Conservation (phyloP, 2,329 filamentous ascomycete genomes). For the Fusarium anguioides region DNA sequence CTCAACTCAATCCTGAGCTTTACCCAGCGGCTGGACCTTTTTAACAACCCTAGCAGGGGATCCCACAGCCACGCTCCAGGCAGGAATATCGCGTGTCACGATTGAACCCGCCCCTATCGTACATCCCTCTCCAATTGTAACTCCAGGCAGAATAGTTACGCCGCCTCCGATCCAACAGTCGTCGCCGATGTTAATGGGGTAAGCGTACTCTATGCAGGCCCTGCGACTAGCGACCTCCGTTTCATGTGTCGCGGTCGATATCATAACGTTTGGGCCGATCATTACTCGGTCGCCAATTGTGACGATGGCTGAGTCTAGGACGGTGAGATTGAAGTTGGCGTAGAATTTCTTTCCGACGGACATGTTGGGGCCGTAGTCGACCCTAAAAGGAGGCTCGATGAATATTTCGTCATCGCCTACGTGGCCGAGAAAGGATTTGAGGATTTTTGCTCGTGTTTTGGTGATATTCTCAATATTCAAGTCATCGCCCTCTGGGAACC, state of each 20-base stretch:
- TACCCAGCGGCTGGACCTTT: slow-evolving; percentile 3
- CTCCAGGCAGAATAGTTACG: slow-evolving; percentile 79
- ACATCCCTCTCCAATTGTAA: slow-evolving; percentile 79
- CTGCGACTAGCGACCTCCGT: slow-evolving; percentile 59
- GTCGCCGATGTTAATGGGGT: slow-evolving; percentile 59
- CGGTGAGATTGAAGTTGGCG: slow-evolving; percentile 62
- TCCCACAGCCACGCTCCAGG: slow-evolving; percentile 52
- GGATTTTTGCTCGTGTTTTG: slow-evolving; percentile 48
- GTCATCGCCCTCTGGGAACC: slow-evolving; percentile 54
- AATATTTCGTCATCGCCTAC: slow-evolving; percentile 59
- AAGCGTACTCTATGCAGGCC: slow-evolving; percentile 61
- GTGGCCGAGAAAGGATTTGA: slow-evolving; percentile 58
- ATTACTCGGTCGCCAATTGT: slow-evolving; percentile 63
- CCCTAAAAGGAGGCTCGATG: slow-evolving; percentile 67
- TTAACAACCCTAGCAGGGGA: slow-evolving; percentile 50
- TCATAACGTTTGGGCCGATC: slow-evolving; percentile 63
- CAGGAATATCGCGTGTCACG: slow-evolving; percentile 69
- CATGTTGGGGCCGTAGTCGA: slow-evolving; percentile 73
- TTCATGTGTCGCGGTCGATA: slow-evolving; percentile 65
- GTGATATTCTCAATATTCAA: background rate
- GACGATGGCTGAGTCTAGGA: slow-evolving; percentile 64
- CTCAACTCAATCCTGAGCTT: background rate
- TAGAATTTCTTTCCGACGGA: slow-evolving; percentile 68
- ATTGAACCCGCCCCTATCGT: slow-evolving; percentile 85
- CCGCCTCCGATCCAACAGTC: slow-evolving; percentile 78